Conservation (phyloP, 148 eudicot genomes). For the Cornus suecica region DNA sequence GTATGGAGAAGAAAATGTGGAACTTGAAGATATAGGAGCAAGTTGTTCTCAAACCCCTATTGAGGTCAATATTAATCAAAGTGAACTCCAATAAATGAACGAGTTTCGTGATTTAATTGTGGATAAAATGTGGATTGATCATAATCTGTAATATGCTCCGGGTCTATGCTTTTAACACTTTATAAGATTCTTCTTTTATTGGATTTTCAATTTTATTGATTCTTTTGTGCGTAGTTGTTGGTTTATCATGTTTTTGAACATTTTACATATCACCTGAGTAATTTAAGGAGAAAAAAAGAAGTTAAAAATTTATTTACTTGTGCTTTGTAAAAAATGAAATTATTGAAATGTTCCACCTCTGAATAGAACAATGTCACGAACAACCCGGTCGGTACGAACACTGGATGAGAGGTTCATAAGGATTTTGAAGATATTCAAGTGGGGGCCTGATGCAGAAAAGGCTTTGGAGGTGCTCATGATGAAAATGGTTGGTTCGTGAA, state of each 20-base stretch:
- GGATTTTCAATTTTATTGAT: not conserved
- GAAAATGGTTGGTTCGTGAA: conserved; percentile 89
- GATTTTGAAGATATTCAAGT: conserved; percentile 87
- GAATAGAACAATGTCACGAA: conserved; percentile 18
- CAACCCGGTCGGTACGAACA: conserved; percentile 36
- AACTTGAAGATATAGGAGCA: no score
- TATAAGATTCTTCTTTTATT: not conserved
- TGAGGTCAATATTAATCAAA: no score
- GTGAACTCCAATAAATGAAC: no score
- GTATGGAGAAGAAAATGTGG: no score
- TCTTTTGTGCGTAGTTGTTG: not conserved
- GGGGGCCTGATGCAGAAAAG: conserved; percentile 99
- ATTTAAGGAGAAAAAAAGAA: no score
- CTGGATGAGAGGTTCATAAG: conserved; percentile 86
- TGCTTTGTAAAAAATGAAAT: conserved; percentile 67
- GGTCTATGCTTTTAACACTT: no score
- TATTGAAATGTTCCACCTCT: conserved; percentile 64
- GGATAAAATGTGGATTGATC: no score
- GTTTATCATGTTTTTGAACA: no score
- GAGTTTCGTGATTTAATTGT: no score
- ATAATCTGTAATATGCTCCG: no score
- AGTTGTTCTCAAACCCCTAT: no score
- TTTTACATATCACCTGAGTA: not conserved
- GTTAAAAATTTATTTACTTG: not conserved
- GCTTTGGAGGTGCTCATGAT: conserved; percentile 85